Base-by-base conservation (phyloP, 441 rosid species). In the Aquilaria agallochum region DNA sequence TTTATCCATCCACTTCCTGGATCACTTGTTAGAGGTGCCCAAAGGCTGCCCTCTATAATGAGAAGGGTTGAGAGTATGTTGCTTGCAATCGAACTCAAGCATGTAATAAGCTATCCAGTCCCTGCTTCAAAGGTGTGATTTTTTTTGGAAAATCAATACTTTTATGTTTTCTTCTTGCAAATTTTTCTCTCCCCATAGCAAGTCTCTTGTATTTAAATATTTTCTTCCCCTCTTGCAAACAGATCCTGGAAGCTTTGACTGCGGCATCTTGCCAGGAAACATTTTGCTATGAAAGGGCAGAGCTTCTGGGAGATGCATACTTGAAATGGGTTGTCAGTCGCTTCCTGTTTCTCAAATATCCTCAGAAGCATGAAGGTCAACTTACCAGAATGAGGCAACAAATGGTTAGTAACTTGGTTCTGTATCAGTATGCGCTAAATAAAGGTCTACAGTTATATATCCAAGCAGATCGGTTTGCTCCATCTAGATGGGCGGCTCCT, bases 231-330 rank as follows among this genome's bases (percentile, higher is more conserved):
- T 63, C 63, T 30, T 68, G 11, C 75, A 42, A 58, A 44, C 81
- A 92, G 99, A 87, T 95, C 60, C 79, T 95, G 84, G 98, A 95
- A 72, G 98, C 99, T 59, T 77, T 90, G 84, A 95, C 99, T 54
- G 98, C 98, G 5, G 99, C 98, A 62, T 95, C 98, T 44, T 95
- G 99, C 87, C 99, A 95, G 72, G 99, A 95, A 78, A 90, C 97
- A 5, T 95, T 95, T 83, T 95, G 98, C 80, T 92, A 92, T 63
- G 99, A 95, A 72, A 90, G 99, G 82, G 99, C 99, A 8, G 98
- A 95, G 84, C 98, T 95, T 70, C 78, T 95, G 59, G 99, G 99
- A 59, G 99, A 95, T 79, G 99, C 99, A 48, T 95, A 90, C 79
- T 80, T 92, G 67, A 95, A 95, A 86, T 95, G 99, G 99, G 96